A percentile compares a stretch with the other conserved stretches of the same genome.
phyloP scores from a whole-genome alignment of 2,329 filamentous ascomycete species.

The Cladophialophora yegresii region DNA sequence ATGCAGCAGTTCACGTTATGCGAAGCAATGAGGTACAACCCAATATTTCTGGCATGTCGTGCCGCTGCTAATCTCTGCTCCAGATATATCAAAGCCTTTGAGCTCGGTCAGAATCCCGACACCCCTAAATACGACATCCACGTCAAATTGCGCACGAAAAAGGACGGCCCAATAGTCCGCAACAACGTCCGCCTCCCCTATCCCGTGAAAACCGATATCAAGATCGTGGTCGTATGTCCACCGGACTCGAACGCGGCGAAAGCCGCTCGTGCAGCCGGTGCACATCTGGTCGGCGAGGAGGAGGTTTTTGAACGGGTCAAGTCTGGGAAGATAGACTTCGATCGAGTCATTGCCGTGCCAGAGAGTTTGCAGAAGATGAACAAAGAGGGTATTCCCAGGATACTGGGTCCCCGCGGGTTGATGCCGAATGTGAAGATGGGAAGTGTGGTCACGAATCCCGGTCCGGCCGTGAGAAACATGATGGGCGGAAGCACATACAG shows the following conservation, averaged over 20 bases:
- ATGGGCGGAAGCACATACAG: constrained; percentile 83
- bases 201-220: constrained; percentile 82
- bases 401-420: constrained; percentile 83
- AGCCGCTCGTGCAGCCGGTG: constrained; percentile 76
- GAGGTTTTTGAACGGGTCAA: constrained; percentile 78
- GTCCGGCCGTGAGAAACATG: constrained; percentile 73
- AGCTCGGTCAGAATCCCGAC: constrained; percentile 77
- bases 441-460: constrained; percentile 82
- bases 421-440: constrained; percentile 90
- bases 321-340: constrained; percentile 78
- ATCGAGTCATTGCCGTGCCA: constrained; percentile 81
- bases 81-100: constrained; percentile 86
- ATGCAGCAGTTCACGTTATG: constrained; percentile 76
- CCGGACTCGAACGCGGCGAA: constrained; percentile 72
- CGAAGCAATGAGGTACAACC: constrained; percentile 77
- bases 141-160: constrained; percentile 77
- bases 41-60: constrained; percentile 4
- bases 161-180: constrained; percentile 82
- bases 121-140: constrained; percentile 85
- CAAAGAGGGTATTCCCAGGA: constrained; percentile 75
- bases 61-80: constrained; percentile 20
- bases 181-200: constrained; percentile 86
- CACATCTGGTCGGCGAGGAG: constrained; percentile 80
- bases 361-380: constrained; percentile 75
- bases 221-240: constrained; percentile 89